Evolutionary conservation across 1,139 yeast species (phyloP), one percentile per base, ranked within the genome.

Genomic region (Geotrichum candidum): DNA sequence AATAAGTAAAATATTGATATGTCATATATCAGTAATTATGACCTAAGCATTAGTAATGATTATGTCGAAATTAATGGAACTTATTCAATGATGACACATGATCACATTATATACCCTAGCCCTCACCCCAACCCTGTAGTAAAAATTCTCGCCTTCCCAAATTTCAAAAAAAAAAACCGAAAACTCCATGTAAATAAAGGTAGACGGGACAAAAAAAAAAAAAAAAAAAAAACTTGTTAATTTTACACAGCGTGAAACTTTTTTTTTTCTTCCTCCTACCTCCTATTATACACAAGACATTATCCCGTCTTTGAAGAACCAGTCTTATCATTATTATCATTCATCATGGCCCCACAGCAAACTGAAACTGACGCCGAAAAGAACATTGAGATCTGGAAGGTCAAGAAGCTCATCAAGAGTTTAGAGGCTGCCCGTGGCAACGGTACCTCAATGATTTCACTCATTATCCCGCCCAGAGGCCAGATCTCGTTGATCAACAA

Each of bases 301-400:
- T 22, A 50, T 23, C 52, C 33, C 15, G 29, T 25, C 18, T 22
- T 15, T 50, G 18, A 50, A 25, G 52, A 50, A 41, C 18, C 48
- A 41, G 10, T 18, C 4, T 18, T 48, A 48, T 48, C 18, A 18
- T 50, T 6, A 50, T 45, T 6, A 45, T 13, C 52, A 27, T 50
- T 38, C 51, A 69, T 66, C 63, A 69, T 69, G 72, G 72, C 72
- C 41, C 70, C 70, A 45, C 66, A 64, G 55, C 64, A 64, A 46
- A 66, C 68, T 53, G 71, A 68, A 58, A 65, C 65, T 25, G 95
- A 88, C 67, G 97, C 97, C 59, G 98, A 94, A 76, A 91, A 89
- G 80, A 92, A 91, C 79, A 94, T 94, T 76, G 97, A 94, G 81
- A 91, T 94, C 80, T 94, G 99, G 99, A 94, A 94, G 85, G 87